A percentile compares a stretch with the other conserved stretches of the same genome.
Conservation (phyloP, 169 alveolate species). For the Blepharisma undulans region DNA sequence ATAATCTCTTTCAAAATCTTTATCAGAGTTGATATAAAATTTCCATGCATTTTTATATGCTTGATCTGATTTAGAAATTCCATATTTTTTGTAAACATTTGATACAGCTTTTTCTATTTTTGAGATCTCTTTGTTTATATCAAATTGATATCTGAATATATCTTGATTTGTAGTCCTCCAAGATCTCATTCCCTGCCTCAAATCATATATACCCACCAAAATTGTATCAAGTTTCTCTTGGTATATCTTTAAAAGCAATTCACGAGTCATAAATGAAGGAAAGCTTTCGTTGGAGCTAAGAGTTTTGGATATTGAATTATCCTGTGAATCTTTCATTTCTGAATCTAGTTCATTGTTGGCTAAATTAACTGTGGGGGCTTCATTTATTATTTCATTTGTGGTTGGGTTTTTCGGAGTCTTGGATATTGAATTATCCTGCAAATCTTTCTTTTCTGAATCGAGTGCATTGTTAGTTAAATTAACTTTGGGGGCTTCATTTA, state of each 20-base stretch:
- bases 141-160: not conserved
- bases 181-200: not conserved
- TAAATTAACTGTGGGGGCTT: too few relatives aligned
- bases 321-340: not conserved
- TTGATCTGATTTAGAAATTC: not conserved
- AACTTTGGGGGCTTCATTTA: not conserved
- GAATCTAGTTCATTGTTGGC: too few relatives aligned
- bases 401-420: not conserved
- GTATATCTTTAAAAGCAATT: not conserved
- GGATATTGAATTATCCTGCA: not conserved
- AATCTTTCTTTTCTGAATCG: not conserved
- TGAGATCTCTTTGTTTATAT: not conserved
- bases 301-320: not conserved
- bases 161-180: not conserved
- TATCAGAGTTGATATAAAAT: not conserved
- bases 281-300: not conserved
- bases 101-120: not conserved
- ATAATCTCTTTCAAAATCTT: not conserved
- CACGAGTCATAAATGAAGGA: not conserved
- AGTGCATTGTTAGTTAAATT: not conserved
- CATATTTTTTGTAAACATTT: not conserved
- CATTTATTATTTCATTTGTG: not conserved
- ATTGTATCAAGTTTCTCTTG: not conserved
- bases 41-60: not conserved
- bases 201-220: not conserved